Base-by-base conservation (phyloP, 2,329 filamentous ascomycete genomes). In the Verticillium nonalfalfae region DNA sequence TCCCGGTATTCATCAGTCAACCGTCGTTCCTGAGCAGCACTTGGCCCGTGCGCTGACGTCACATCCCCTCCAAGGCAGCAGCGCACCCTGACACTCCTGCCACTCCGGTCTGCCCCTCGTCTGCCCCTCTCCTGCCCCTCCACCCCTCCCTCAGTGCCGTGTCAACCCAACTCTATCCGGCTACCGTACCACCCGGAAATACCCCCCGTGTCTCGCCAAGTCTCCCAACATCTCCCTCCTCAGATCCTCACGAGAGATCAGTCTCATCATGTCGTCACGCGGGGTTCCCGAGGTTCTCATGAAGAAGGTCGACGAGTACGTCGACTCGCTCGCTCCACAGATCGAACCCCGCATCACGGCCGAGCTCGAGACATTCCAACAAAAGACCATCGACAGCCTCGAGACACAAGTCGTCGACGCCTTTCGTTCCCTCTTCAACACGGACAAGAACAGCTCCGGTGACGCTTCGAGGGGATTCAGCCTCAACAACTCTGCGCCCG, bases 291-390 rank as follows among this genome's bases (percentile, higher is more conserved):
- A 79, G 56, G 75, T 77, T 35, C 62, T 79, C 62, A 75, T 78
- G 71, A 72, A 73, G 56, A 76, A 79, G 62, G 74, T 79, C 2
- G 77, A 79, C 71, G 72, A 77, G 15, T 79, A 79, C 58, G 77
- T 79, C 68, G 77, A 79, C 71, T 79, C 77, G 0, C 75, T 79
- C 4, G 75, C 75, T 1, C 77, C 77, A 6, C 75, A 79, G 65
- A 79, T 79, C 60, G 76, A 79, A 63, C 77, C 78, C 68, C 77
- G 75, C 73, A 78, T 80, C 68, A 70, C 75, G 14, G 62, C 72
- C 14, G 78, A 80, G 70, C 73, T 79, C 57, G 76, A 79, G 58
- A 63, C 67, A 6, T 79, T 79, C 63, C 78, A 79, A 64, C 67
- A 71, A 58, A 77, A 76, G 68, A 79, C 78, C 63, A 77, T 80